Base-by-base conservation (phyloP, 2,329 filamentous ascomycete species). In the Fusarium lyarnte region DNA sequence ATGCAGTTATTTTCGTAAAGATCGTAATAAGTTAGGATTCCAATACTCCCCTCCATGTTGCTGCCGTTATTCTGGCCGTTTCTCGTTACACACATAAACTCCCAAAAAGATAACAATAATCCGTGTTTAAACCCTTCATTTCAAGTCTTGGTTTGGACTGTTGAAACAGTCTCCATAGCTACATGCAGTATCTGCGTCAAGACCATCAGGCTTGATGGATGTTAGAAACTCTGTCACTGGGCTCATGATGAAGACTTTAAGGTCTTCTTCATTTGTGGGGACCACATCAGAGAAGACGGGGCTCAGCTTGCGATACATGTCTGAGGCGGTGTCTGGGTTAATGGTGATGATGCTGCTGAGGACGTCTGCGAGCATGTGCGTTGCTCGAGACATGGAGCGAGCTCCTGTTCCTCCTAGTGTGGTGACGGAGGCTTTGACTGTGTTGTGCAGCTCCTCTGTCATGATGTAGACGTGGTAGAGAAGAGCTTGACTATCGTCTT, bases 301-400 rank as follows among this genome's bases (percentile, higher is more conserved):
- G 1, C 11, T 25, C 6, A 70, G n/a, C 17, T 35, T 61, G 10
- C 17, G 33, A 3, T 33, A 51, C 51, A 70, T 41, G 3, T 29
- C 52, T n/a, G 51, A 19, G 21, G 27, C 10, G 1, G 36, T 8
- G 4, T n/a, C 29, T 2, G 51, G 25, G 4, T 62, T 42, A 9
- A 62, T 14, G 3, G 31, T 39, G 31, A 39, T 5, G 5, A 70
- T 29, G 9, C 38, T 57, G 1, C 42, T 43, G 21, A 70, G 43
- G 14, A 63, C 25, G 6, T 70, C 53, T 7, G 55, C 14, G 6
- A 70, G 45, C 35, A 58, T 66, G 14, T 57, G 49, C 0, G 55
- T 35, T 19, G 57, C 13, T 12, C 66, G 66, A 19, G 66, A 66
- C n/a, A 70, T 16, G 8, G 54, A 55, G 7, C 66, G 55, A 17